Percentiles rank a stretch among this genome's conserved stretches.
These are phyloP conservation scores for Solanum gracilifrons DNA, from an alignment of 257 asterid species.

Conservation along the genomic window DNA sequence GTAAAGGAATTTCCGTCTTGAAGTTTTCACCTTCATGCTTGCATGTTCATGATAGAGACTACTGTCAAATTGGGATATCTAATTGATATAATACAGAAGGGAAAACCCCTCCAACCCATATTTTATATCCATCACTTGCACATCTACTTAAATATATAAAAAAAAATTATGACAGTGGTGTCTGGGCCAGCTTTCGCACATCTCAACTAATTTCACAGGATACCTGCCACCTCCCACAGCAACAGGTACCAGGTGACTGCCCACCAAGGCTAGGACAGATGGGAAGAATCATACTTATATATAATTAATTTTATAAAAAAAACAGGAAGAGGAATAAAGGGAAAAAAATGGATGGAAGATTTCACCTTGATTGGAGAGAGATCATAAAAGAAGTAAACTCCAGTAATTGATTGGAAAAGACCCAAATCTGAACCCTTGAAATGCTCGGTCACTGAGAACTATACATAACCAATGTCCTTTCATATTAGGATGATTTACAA, in stretches of 20 bases:
- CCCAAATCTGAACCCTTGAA: slow-evolving; percentile 58
- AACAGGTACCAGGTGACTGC: not conserved
- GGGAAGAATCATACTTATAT: not conserved
- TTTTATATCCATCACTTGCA: not conserved
- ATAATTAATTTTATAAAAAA: not conserved
- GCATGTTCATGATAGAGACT: not conserved
- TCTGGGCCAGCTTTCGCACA: not conserved
- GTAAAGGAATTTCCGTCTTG: not conserved
- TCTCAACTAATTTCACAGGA: not conserved
- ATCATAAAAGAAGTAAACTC: slow-evolving; percentile 90
- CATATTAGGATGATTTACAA: not conserved
- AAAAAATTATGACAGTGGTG: not conserved
- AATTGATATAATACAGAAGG: not conserved
- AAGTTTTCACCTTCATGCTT: not conserved
- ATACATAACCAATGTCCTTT: slow-evolving; percentile 12
- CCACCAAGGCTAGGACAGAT: not conserved
- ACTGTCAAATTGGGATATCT: not conserved
- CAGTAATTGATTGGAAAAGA: slow-evolving; percentile 53
- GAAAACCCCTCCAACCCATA: not conserved
- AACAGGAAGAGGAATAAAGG: not conserved
- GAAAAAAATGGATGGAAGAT: not conserved
- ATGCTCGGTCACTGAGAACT: slow-evolving; percentile 99
- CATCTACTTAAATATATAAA: not conserved
- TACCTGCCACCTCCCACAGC: not conserved
- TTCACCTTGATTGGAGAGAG: slow-evolving; percentile 93